Evolutionary conservation across 305 asterid species (phyloP), one percentile per base, ranked within the genome.

Genomic region (Andrographis paniculata): DNA sequence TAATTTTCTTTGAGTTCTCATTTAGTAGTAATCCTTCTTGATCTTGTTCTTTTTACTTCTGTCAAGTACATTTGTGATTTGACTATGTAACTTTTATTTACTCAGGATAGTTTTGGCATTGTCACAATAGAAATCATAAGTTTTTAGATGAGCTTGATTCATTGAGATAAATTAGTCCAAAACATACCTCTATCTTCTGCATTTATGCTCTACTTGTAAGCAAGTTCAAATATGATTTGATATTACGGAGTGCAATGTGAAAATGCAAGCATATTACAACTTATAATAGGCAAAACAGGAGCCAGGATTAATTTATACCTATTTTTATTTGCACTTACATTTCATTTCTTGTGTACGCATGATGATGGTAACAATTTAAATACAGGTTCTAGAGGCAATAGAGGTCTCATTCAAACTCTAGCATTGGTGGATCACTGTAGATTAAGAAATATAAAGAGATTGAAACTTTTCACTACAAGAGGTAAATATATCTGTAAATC

Each of bases 331-430:
- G 20, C 42, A 1, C 10, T 10, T 37, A 22, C 17, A 60, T 20
- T 47, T 20, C 36, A 47, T 48, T 33, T n/a, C 44, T 19, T 14
- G 24, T 4, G 42, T 38, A 39, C 20, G 23, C 15, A 14, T 48
- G 27, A 27, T 31, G 48, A 54, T 30, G 51, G 19, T 35, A 48
- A 39, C 35, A 10, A 59, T 38, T 60, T 18, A 52, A 47, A 47
- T 55, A 19, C 80, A 83, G 93, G 87, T 36, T 37, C 48, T 43
- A 67, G 75, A 66, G 62, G 50, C 50, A 62, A 30, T 37, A 67
- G 71, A 38, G 72, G 79, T 51, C 69, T 62, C 59, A 50, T 53
- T 15, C 69, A 60, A 53, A 61, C 65, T 23, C 51, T 58, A 10
- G 59, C 67, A 43, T 38, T 65, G 40, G 47, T 65, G 39, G 72